Base-by-base conservation (phyloP, 2,329 filamentous ascomycete genomes). In the Nemania serpens region DNA sequence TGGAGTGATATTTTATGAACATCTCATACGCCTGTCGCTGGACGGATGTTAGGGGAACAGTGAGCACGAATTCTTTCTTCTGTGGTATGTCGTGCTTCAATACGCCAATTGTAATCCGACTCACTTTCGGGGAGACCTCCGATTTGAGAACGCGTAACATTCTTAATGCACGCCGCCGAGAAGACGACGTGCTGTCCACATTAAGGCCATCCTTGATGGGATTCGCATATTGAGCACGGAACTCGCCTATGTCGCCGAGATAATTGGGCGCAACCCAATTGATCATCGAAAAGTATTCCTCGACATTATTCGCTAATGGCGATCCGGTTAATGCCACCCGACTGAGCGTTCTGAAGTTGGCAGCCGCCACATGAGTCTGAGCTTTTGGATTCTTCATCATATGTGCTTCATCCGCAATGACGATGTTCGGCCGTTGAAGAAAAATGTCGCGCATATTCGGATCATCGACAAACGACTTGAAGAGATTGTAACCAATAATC, bases 381-480 rank as follows among this genome's bases (percentile, higher is more conserved):
- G 87, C 79, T 0, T 71, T 73, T 0, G 78, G 75, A 63, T 91
- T 93, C 75, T 95, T 96, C 71, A 97, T 76, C 20, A 75, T 78
- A 71, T 97, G 93, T 0, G 92, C 93, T 75, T 97, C 93, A 70
- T 97, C 93, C 0, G 89, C 91, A 52, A 97, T 77, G 20, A 96
- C 87, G 47, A 97, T 83, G 62, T 84, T 90, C 0, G 93, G 86
- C 0, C 80, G 78, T 3, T 88, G 69, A 1, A 86, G 74, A 6
- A 96, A 75, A 33, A 84, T 76, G 2, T 66, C 53, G 41, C 55
- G 45, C 39, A 55, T 43, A 15, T 55, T 75, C 29, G 67, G 64
- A 2, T 68, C 61, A 1, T 67, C 59, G 5, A 76, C 29, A 34
- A 80, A 74, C 3, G 74, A 68, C n/a, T 75, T 75, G 65, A 96